Conservation (phyloP, 2,329 filamentous ascomycete genomes). For the Aspergillus cejpii region DNA sequence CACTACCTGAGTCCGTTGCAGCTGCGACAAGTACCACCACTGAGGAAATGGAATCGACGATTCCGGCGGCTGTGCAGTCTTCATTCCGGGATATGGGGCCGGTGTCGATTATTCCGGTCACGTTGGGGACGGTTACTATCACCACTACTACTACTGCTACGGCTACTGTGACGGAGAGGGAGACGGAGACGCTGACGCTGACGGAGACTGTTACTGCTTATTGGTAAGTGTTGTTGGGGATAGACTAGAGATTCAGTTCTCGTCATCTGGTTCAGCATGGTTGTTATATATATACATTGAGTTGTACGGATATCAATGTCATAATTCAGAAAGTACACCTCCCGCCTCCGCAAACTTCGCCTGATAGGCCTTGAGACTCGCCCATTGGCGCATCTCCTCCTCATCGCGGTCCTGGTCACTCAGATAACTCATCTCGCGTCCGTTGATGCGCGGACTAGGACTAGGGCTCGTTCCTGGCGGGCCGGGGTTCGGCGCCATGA, state of each 20-base stretch:
- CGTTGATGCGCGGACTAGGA: slow-evolving; percentile 23
- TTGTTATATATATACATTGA: no score
- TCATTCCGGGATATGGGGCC: not conserved
- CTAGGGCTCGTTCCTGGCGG: slow-evolving; percentile 25
- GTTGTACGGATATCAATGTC: no score
- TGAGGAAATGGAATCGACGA: not conserved
- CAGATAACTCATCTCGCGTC: slow-evolving; percentile 33
- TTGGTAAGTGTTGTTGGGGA: no score
- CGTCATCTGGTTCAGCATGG: no score
- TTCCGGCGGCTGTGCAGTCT: not conserved
- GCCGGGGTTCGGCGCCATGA: slow-evolving; percentile 31
- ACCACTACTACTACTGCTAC: slow-evolving; percentile 6
- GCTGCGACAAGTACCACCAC: not conserved
- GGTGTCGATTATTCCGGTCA: slow-evolving; percentile 12
- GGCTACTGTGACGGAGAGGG: slow-evolving; percentile 8
- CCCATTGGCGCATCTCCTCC: slow-evolving; percentile 69
- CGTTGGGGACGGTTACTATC: slow-evolving; percentile 13
- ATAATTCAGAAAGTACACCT: slow-evolving; percentile 39
- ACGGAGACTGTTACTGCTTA: slow-evolving; percentile 2
- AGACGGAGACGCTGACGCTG: slow-evolving; percentile 5
- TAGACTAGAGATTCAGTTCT: no score
- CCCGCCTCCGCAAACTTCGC: slow-evolving; percentile 62
- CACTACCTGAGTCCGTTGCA: not conserved
- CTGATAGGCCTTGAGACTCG: slow-evolving; percentile 71
- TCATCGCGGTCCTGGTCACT: slow-evolving; percentile 59